Base-by-base conservation (phyloP, 768 basidiomycete genomes). In the Clitopilus passeckerianus region DNA sequence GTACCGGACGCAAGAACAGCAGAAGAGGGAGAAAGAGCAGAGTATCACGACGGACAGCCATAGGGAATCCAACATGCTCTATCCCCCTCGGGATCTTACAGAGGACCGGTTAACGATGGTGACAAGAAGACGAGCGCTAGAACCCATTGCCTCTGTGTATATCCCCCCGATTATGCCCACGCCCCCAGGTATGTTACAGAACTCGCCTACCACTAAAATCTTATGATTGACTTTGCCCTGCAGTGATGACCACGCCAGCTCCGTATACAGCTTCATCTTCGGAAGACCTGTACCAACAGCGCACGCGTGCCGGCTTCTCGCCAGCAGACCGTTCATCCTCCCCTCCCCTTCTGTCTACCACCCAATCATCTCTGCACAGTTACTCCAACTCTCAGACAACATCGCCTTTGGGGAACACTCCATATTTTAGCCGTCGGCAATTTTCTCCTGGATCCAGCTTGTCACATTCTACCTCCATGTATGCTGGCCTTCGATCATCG, bases 201-300 rank as follows among this genome's bases (percentile, higher is more conserved):
- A 20, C 24, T 18, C 52, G 22, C n/a, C 18, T 16, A 44, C 37
- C 20, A 15, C 53, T 57, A 16, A 30, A 20, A 27, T 30, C 57
- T 5, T 10, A 1, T n/a, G 23, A 7, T 30, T 34, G 20, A 55
- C 10, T 15, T 15, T 59, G 22, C 18, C 18, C 23, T 54, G 10
- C 24, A 64, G 64, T 58, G 4, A 24, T 53, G 44, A 57, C 66
- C 16, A 61, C 64, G 1, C 60, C 61, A 8, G 58, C 63, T 6
- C 72, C 72, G 0, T 70, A 69, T 8, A 74, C 74, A 14, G 70
- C 69, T 0, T 74, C 74, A 6, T 75, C 75, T 2, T 70, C 68
- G 12, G 74, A 74, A 59, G 73, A 72, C 10, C 53, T 75, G 10
- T 60, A 44, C 23, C 58, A 59, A 18, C 60, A 57, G 0, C 61